These are phyloP conservation scores for Ambrosia trifida DNA, from an alignment of 129 eudicot genomes.

Conservation along the genomic window DNA sequence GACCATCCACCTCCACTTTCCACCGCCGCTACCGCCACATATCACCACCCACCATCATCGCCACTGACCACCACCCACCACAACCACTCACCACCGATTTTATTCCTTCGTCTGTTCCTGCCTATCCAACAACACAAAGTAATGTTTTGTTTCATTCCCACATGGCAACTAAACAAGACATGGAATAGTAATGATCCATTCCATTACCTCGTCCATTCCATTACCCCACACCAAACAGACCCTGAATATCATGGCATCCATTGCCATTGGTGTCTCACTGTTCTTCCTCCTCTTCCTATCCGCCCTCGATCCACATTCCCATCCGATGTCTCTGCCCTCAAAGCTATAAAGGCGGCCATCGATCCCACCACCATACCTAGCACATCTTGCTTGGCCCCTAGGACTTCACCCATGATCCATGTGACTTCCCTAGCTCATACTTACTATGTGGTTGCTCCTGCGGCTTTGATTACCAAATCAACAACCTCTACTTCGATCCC, in stretches of 20 bases:
- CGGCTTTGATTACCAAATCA: slow-evolving; percentile 35
- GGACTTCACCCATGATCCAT: slow-evolving; percentile 71
- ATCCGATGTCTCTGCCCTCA: slow-evolving; percentile 58
- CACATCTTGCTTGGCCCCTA: slow-evolving; percentile 63
- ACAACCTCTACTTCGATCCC: slow-evolving; percentile 37
- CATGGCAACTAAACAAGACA: too few relatives aligned
- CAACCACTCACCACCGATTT: too few relatives aligned
- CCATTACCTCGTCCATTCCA: too few relatives aligned
- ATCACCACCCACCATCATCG: too few relatives aligned
- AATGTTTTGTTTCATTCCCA: too few relatives aligned
- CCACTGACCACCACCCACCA: too few relatives aligned
- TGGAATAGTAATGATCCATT: too few relatives aligned
- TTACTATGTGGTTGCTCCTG: slow-evolving; percentile 78
- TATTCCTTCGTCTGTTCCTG: too few relatives aligned
- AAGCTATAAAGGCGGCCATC: slow-evolving; percentile 55
- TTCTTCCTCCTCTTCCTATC: slow-evolving; percentile 11
- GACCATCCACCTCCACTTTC: too few relatives aligned
- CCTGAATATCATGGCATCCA: slow-evolving; percentile 21
- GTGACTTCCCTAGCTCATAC: slow-evolving; percentile 47
- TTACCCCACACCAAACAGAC: too few relatives aligned
- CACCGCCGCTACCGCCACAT: too few relatives aligned
- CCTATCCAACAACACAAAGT: too few relatives aligned
- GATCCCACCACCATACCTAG: slow-evolving; percentile 60
- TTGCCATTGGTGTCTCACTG: not conserved
- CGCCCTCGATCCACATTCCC: slow-evolving; percentile 22